A percentile compares a stretch with the other conserved stretches of the same genome.
Evolutionary conservation across 2,329 filamentous ascomycete species (phyloP).

Genomic region (Trichoderma sp.): DNA sequence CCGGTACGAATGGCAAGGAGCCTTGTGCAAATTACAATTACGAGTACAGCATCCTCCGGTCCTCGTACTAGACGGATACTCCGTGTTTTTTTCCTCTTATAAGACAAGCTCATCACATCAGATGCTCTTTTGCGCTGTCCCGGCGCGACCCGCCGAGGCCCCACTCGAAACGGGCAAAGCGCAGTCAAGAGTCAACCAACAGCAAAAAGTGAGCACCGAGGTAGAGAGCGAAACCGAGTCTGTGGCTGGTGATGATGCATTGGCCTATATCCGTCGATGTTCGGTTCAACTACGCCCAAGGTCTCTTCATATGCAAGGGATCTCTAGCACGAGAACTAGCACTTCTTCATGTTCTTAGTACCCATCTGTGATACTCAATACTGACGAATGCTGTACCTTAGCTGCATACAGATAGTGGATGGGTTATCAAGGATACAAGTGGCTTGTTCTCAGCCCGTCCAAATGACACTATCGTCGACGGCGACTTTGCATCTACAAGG

Average conservation of each 20-base stretch:
- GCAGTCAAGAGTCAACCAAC: background rate
- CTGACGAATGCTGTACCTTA: background rate
- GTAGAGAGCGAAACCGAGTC: background rate
- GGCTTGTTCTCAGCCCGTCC: background rate
- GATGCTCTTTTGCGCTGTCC: constrained; percentile 11
- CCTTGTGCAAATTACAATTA: background rate
- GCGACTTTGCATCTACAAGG: background rate
- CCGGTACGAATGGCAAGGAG: background rate
- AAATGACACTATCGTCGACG: background rate
- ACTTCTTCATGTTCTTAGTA: background rate
- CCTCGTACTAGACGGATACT: background rate
- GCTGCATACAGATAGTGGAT: background rate
- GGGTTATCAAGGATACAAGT: background rate
- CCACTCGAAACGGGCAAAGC: background rate
- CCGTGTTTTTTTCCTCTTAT: background rate
- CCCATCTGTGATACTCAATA: background rate
- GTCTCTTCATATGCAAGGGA: background rate
- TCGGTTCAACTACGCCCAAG: background rate
- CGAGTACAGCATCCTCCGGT: background rate
- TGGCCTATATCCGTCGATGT: background rate
- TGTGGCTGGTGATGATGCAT: background rate
- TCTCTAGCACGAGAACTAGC: background rate
- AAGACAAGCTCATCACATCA: background rate
- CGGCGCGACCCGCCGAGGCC: constrained; percentile 8
- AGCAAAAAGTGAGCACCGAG: background rate